Conservation (phyloP, 306 rosid genomes). For the Acacia crassicarpa region DNA sequence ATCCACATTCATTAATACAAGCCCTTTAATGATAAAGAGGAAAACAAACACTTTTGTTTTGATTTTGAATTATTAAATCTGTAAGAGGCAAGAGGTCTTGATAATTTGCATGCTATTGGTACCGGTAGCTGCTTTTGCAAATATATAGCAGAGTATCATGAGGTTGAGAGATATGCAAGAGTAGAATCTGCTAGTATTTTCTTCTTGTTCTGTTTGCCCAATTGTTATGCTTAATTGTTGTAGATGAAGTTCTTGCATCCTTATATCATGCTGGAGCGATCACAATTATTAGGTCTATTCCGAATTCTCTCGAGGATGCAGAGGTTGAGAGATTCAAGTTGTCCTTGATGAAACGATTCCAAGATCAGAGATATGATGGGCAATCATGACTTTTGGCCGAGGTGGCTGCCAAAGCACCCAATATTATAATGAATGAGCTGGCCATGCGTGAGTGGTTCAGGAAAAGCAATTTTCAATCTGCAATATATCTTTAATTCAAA, state of each 20-base stretch:
- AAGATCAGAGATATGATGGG: conserved; percentile 63
- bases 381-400: conserved; percentile 39
- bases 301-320: conserved; percentile 56
- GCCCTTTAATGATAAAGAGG: conserved; percentile 9
- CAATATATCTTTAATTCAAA: neutral
- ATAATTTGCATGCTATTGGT: neutral
- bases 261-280: conserved; percentile 77
- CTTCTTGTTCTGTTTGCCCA: neutral
- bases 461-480: neutral
- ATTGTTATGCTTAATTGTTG: conserved; percentile 5
- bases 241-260: conserved; percentile 74
- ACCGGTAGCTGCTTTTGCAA: neutral
- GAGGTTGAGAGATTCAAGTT: conserved; percentile 62
- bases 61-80: neutral
- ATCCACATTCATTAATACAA: conserved; percentile 8
- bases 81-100: neutral
- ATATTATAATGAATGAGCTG: neutral
- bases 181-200: neutral
- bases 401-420: neutral
- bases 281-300: conserved; percentile 60
- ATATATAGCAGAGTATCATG: neutral
- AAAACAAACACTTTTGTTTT: conserved; percentile 9
- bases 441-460: neutral
- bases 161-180: neutral
- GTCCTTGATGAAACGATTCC: conserved; percentile 74